Conservation (phyloP, 208 protist genomes). For the Acanthamoeba divionensis region DNA sequence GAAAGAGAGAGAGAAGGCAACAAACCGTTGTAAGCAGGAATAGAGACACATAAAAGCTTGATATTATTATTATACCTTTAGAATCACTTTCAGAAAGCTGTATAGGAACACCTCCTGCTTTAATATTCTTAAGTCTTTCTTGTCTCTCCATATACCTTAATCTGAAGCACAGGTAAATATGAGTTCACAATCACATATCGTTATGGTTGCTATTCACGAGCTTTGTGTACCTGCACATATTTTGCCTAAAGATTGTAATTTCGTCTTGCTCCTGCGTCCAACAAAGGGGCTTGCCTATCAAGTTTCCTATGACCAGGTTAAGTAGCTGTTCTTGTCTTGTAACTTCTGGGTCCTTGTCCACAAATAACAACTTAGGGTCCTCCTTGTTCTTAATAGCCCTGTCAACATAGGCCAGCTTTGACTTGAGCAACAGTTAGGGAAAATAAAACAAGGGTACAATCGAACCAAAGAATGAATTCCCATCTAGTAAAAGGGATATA, state of each 20-base stretch:
- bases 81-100: background rate
- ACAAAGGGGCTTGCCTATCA: background rate
- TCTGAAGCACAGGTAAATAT: too few species aligned
- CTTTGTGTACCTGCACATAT: background rate
- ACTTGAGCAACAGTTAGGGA: background rate
- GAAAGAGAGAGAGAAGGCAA: too few species aligned
- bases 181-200: too few species aligned
- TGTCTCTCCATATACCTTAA: background rate
- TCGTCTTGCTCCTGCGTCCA: slow-evolving; percentile 32
- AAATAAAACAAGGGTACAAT: too few species aligned
- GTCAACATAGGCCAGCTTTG: background rate
- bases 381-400: background rate
- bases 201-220: too few species aligned
- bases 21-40: too few species aligned
- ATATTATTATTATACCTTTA: too few species aligned
- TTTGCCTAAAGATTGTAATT: background rate
- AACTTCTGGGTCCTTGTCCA: background rate
- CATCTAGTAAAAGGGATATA: background rate
- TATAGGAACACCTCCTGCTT: background rate
- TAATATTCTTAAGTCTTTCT: background rate
- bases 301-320: background rate
- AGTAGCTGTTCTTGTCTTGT: background rate
- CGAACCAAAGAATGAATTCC: too few species aligned
- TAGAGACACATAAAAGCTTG: too few species aligned
- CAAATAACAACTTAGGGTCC: background rate